Evolutionary conservation across 1,284 basidiomycete species (phyloP).

Genomic region (Somion occarium): DNA sequence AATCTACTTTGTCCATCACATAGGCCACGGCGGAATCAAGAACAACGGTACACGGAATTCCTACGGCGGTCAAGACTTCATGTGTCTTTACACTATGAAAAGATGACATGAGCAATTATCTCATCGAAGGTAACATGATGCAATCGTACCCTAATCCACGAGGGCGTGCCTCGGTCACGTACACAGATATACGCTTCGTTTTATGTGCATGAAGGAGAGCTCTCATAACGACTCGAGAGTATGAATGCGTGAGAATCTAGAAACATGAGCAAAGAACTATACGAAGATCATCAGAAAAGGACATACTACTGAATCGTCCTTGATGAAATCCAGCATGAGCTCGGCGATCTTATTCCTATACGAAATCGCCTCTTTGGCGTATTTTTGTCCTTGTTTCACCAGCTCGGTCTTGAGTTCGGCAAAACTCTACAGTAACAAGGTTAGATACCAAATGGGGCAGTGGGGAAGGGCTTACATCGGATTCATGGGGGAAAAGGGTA

Average conservation of each 20-base stretch:
- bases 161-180: slow-evolving; percentile 94
- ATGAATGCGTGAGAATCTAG: slow-evolving; percentile 92
- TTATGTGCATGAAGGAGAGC: slow-evolving; percentile 86
- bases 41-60: slow-evolving; percentile 92
- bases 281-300: slow-evolving; percentile 7
- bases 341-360: slow-evolving; percentile 90
- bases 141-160: slow-evolving; percentile 65
- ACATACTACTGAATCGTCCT: slow-evolving; percentile 87
- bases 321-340: slow-evolving; percentile 88
- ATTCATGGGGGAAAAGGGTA: slow-evolving; percentile 80
- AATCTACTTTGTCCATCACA: slow-evolving; percentile 89
- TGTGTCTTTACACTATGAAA: slow-evolving; percentile 78
- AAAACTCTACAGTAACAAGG: slow-evolving; percentile 54
- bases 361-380: slow-evolving; percentile 75
- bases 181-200: slow-evolving; percentile 92
- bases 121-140: background rate
- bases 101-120: slow-evolving; percentile 1
- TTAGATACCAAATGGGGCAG: slow-evolving; percentile 11
- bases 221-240: slow-evolving; percentile 95
- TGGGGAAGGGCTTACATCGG: slow-evolving; percentile 47
- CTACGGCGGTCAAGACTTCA: slow-evolving; percentile 75
- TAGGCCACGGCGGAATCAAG: slow-evolving; percentile 97
- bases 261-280: background rate
- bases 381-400: slow-evolving; percentile 72
- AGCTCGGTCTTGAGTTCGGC: slow-evolving; percentile 78